Conservation (phyloP, 345 rosid species). For the Citrus australasica region DNA sequence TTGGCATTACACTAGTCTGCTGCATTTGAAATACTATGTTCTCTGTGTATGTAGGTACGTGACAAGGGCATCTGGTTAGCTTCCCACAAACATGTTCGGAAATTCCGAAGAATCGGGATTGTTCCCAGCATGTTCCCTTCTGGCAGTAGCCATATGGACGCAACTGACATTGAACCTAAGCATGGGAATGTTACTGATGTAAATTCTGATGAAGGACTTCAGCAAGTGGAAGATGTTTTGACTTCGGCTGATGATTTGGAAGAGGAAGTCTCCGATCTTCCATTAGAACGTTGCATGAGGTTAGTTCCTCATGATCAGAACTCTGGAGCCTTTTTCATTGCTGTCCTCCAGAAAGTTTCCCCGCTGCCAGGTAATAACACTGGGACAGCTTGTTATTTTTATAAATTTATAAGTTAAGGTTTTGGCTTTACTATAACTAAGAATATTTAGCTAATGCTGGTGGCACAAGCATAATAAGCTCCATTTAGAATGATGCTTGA, state of each 20-base stretch:
- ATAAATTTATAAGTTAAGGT: not conserved
- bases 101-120: conserved; percentile 47
- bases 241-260: conserved; percentile 32
- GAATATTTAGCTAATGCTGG: not conserved
- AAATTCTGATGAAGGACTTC: conserved; percentile 28
- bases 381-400: not conserved
- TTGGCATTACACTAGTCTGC: not conserved
- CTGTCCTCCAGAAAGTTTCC: conserved; percentile 72
- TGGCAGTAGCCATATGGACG: conserved; percentile 36
- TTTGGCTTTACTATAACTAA: not conserved
- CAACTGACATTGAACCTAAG: conserved; percentile 20
- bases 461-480: not conserved
- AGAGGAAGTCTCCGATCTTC: conserved; percentile 68
- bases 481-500: not conserved
- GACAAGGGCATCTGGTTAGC: conserved; percentile 69
- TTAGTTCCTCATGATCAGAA: conserved; percentile 96
- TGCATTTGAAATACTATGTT: not conserved
- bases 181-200: conserved; percentile 27
- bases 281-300: conserved; percentile 85
- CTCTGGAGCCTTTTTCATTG: conserved; percentile 90
- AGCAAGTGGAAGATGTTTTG: conserved; percentile 20
- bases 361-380: conserved; percentile 59
- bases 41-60: conserved; percentile 48
- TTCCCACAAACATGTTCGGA: conserved; percentile 63
- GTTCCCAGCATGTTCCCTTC: conserved; percentile 85